These are phyloP conservation scores for Filobasidium uniguttulatum DNA, from an alignment of 1,284 basidiomycete genomes.

Conservation along the genomic window DNA sequence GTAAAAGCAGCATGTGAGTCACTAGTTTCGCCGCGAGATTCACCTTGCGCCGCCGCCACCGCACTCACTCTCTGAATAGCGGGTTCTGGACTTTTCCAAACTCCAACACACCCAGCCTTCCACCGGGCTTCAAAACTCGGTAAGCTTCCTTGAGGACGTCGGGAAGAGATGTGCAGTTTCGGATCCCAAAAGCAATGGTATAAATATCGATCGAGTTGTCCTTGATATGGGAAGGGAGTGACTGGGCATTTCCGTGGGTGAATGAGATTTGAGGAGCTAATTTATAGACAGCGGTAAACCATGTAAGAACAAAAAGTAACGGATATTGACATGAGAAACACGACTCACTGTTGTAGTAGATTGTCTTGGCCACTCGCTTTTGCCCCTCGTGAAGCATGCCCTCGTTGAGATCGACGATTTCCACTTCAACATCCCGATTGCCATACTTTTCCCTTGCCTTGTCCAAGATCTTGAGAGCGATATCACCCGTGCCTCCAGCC, in stretches of 20 bases:
- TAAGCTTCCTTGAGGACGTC: conserved; percentile 80
- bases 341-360: conserved; percentile 84
- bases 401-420: conserved; percentile 87
- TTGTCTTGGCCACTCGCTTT: conserved; percentile 80
- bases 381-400: conserved; percentile 91
- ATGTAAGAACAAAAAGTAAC: conserved; percentile 10
- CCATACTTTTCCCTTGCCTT: conserved; percentile 76
- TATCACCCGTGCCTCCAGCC: conserved; percentile 95
- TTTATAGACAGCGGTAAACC: background rate
- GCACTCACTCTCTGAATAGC: conserved; percentile 60
- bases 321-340: conserved; percentile 14
- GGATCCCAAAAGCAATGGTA: conserved; percentile 97
- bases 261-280: conserved; percentile 86
- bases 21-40: no score
- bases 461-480: conserved; percentile 87
- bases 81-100: conserved; percentile 92
- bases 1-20: conserved; percentile 15
- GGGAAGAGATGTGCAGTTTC: conserved; percentile 91
- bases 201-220: conserved; percentile 85
- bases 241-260: conserved; percentile 85
- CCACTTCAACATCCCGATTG: conserved; percentile 75
- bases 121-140: conserved; percentile 91
- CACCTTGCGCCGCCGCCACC: background rate
- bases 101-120: conserved; percentile 88
- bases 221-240: conserved; percentile 48